These are phyloP conservation scores for Linum trigynum DNA, from an alignment of 345 rosid genomes.

Conservation along the genomic window DNA sequence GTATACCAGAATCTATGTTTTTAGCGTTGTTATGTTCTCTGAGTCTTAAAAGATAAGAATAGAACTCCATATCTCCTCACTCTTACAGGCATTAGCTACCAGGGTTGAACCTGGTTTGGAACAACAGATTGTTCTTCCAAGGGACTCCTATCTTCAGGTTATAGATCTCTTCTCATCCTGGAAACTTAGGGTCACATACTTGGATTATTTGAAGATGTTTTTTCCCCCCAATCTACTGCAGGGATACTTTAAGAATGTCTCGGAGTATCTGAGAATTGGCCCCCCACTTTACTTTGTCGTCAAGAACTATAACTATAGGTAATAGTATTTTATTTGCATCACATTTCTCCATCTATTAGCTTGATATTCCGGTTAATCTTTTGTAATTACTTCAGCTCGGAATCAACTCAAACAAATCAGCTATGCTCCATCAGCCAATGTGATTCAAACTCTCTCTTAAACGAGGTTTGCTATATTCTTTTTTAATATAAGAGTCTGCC, in stretches of 20 bases:
- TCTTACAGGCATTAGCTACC: conserved; percentile 65
- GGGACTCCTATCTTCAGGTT: conserved; percentile 97
- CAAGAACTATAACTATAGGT: conserved; percentile 91
- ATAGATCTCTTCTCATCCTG: conserved; percentile 6
- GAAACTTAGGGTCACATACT: conserved; percentile 5
- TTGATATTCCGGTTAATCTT: conserved; percentile 19
- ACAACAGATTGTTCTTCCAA: conserved; percentile 92
- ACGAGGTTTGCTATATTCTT: conserved; percentile 47
- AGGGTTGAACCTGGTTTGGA: conserved; percentile 93
- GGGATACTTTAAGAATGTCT: conserved; percentile 80
- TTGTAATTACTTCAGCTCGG: conserved; percentile 57
- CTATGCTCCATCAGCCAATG: conserved; percentile 94
- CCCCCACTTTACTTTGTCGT: conserved; percentile 91
- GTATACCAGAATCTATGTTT: conserved; percentile 22
- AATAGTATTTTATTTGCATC: conserved; percentile 1
- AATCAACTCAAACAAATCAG: conserved; percentile 76
- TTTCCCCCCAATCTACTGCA: conserved; percentile 22
- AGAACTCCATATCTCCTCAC: conserved; percentile 16
- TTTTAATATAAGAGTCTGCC: neutral
- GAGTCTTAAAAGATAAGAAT: conserved; percentile 1
- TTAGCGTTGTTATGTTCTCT: neutral
- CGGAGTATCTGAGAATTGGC: conserved; percentile 84
- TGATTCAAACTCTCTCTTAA: conserved; percentile 72
- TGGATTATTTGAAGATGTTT: conserved; percentile 12
- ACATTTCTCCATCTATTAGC: neutral